These are phyloP conservation scores for Hirschfeldia incana DNA, from an alignment of 345 rosid species.

Conservation along the genomic window DNA sequence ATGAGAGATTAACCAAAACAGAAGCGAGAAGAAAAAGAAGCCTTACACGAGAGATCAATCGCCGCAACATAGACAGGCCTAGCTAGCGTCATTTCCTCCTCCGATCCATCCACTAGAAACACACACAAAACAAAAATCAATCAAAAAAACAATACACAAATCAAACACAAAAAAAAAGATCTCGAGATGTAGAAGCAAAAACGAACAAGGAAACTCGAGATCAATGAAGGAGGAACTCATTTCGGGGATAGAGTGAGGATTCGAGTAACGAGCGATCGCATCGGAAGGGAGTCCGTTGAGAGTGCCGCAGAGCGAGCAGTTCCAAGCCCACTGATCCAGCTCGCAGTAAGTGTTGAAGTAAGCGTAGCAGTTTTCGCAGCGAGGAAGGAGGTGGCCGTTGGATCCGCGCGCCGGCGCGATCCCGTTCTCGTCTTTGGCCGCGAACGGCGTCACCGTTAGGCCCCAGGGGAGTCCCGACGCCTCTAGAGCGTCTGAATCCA, in stretches of 20 bases:
- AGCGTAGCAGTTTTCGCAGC: conserved; percentile 93
- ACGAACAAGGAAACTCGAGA: conserved; percentile 79
- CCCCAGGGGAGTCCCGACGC: conserved; percentile 94
- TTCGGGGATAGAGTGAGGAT: conserved; percentile 76
- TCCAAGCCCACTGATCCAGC: conserved; percentile 98
- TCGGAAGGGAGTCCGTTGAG: conserved; percentile 80
- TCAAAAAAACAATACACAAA: background rate
- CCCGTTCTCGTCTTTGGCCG: conserved; percentile 82
- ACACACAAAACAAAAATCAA: background rate
- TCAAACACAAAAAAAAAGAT: background rate
- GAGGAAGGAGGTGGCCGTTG: conserved; percentile 74
- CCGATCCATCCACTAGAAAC: conserved; percentile 66
- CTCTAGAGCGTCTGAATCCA: conserved; percentile 77
- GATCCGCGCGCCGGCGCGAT: conserved; percentile 76
- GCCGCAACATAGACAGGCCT: conserved; percentile 95
- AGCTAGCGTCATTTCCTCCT: conserved; percentile 73
- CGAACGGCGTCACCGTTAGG: conserved; percentile 81
- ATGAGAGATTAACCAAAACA: background rate
- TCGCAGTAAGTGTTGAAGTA: conserved; percentile 91
- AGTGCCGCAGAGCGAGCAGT: conserved; percentile 83
- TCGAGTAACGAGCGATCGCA: conserved; percentile 78
- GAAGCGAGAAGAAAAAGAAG: conserved; percentile 4
- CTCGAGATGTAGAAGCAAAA: background rate
- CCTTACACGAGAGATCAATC: conserved; percentile 86
- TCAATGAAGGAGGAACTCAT: conserved; percentile 92